phyloP scores from a whole-genome alignment of 2,329 filamentous ascomycete genomes.

The Talaromyces funiculosus region DNA sequence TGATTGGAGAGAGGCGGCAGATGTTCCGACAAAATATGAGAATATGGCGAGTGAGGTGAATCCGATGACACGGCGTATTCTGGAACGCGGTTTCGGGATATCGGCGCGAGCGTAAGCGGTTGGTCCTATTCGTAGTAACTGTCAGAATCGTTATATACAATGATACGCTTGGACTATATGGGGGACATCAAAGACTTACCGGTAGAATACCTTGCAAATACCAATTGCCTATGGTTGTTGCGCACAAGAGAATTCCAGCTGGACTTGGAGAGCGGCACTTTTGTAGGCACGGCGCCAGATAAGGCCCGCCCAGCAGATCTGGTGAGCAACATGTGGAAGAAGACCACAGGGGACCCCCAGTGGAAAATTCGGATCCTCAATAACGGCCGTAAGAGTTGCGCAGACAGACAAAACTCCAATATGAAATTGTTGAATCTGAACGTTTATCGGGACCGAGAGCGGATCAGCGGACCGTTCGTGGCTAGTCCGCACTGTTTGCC shows the following conservation, averaged over 20 bases:
- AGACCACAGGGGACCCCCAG: neutral
- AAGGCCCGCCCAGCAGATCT: neutral
- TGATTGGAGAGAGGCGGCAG: slow-evolving; percentile 23
- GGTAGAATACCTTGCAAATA: slow-evolving; percentile 2
- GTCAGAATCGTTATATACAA: neutral
- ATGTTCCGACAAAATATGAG: slow-evolving; percentile 28
- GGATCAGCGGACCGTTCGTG: neutral
- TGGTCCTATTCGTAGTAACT: neutral
- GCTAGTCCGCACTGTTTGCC: neutral
- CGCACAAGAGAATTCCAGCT: neutral
- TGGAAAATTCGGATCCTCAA: neutral
- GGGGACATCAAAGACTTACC: neutral
- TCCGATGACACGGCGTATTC: slow-evolving; percentile 31
- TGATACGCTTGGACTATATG: neutral
- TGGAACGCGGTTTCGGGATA: slow-evolving; percentile 23
- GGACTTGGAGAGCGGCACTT: slow-evolving; percentile 3
- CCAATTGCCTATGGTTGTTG: neutral
- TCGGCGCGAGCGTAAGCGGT: no score
- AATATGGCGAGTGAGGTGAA: slow-evolving; percentile 32
- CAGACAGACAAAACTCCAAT: neutral
- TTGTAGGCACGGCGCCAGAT: slow-evolving; percentile 2
- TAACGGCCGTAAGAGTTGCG: neutral
- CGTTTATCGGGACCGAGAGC: neutral
- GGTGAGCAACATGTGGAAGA: slow-evolving; percentile 9
- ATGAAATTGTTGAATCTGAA: neutral